A percentile compares a stretch with the other conserved stretches of the same genome.
These are phyloP conservation scores for Penicillium sp. DNA, from an alignment of 2,329 filamentous ascomycete genomes.

Conservation along the genomic window DNA sequence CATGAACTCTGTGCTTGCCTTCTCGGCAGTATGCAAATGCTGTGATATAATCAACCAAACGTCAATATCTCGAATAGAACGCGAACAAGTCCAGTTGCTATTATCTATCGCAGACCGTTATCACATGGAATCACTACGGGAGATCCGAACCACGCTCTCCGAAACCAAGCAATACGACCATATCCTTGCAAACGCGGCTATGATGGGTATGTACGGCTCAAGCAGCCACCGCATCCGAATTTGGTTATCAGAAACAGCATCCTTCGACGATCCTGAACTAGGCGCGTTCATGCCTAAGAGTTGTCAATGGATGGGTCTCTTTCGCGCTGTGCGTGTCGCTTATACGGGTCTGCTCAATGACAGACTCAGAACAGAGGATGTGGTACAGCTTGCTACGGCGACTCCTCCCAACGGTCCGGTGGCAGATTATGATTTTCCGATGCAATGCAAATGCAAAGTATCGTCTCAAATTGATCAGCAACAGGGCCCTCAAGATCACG, in stretches of 20 bases:
- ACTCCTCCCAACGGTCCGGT: not conserved
- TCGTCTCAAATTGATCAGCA: not conserved
- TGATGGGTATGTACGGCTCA: slow-evolving; percentile 5
- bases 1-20: slow-evolving; percentile 3
- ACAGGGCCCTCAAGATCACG: not conserved
- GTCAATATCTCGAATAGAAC: not conserved
- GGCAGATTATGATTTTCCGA: not conserved
- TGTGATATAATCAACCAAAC: not conserved
- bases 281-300: not conserved
- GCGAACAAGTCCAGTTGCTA: not conserved
- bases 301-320: not conserved
- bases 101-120: not conserved
- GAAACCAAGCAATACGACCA: slow-evolving; percentile 1
- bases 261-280: not conserved
- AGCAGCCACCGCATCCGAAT: slow-evolving; percentile 1
- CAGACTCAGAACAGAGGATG: not conserved
- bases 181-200: slow-evolving; percentile 1
- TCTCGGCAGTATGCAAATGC: slow-evolving; percentile 4
- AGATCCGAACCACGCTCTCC: not conserved
- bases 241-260: not conserved
- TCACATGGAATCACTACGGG: slow-evolving; percentile 1
- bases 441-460: not conserved
- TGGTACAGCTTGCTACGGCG: not conserved
- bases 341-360: not conserved
- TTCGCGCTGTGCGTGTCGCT: not conserved